Conservation (phyloP, 768 basidiomycete genomes). For the Hygrophorus russula region DNA sequence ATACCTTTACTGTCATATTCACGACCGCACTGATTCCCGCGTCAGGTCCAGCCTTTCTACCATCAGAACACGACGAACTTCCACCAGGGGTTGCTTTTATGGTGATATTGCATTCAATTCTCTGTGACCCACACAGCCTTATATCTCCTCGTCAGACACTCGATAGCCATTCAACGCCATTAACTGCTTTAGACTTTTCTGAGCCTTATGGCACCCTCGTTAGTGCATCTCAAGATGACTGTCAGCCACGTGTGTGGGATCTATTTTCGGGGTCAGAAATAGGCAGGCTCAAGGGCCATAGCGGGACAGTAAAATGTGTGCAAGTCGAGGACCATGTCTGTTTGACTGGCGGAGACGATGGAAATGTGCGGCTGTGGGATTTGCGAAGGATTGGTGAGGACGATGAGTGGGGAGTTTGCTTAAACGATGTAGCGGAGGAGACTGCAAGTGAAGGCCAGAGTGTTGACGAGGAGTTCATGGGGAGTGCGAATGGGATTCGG, state of each 20-base stretch:
- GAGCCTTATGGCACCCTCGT: conserved; percentile 95
- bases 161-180: conserved; percentile 66
- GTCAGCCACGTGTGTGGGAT: conserved; percentile 90
- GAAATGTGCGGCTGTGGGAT: conserved; percentile 84
- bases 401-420: conserved; percentile 44
- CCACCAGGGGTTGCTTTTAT: conserved; percentile 95
- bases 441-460: conserved; percentile 34
- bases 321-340: conserved; percentile 91
- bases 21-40: not conserved
- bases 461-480: conserved; percentile 28
- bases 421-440: conserved; percentile 59
- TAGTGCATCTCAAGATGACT: conserved; percentile 75
- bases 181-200: conserved; percentile 87
- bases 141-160: conserved; percentile 48
- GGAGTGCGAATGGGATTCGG: conserved; percentile 28
- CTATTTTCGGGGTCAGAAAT: conserved; percentile 81
- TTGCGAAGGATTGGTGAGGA: conserved; percentile 73
- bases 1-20: not conserved
- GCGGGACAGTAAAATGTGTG: conserved; percentile 71
- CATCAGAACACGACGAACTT: conserved; percentile 93
- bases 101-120: conserved; percentile 32
- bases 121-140: conserved; percentile 6
- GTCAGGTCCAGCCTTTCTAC: conserved; percentile 85
- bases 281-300: conserved; percentile 75
- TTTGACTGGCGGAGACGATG: conserved; percentile 84